Conservation (phyloP, 1,139 yeast species). For the Zygoascus hellenicus region DNA sequence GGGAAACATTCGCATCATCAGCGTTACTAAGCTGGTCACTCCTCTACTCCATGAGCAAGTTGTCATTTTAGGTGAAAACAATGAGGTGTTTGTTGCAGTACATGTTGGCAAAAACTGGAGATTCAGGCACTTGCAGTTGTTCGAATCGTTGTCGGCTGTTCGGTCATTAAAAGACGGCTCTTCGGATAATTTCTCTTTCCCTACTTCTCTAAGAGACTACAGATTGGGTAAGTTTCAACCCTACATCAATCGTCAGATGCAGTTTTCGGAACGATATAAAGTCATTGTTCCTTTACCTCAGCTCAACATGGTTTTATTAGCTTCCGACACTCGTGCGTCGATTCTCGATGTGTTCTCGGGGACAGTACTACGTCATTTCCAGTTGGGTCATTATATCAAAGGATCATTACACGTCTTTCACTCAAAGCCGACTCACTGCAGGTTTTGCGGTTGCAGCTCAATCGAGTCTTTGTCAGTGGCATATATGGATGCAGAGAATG, state of each 20-base stretch:
- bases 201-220: constrained; percentile 3
- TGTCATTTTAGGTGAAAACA: constrained; percentile 49
- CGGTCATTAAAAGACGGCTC: constrained; percentile 1
- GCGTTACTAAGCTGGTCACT: constrained; percentile 33
- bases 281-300: constrained; percentile 27
- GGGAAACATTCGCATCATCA: background rate
- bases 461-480: constrained; percentile 64
- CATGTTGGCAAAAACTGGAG: constrained; percentile 65
- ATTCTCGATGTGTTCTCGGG: constrained; percentile 77
- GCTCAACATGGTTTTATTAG: constrained; percentile 29
- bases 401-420: constrained; percentile 64
- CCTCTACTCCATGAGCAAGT: constrained; percentile 73
- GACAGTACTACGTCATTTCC: constrained; percentile 47
- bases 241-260: constrained; percentile 14
- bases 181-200: background rate
- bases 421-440: constrained; percentile 80
- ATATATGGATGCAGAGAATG: constrained; percentile 55
- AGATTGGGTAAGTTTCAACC: background rate
- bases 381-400: constrained; percentile 58
- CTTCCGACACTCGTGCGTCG: constrained; percentile 24
- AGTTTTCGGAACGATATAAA: constrained; percentile 15
- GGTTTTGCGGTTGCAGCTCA: constrained; percentile 87
- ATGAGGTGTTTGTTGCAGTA: constrained; percentile 55
- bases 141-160: constrained; percentile 30
- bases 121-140: constrained; percentile 45